Percentiles rank a stretch among this genome's conserved stretches.
Evolutionary conservation across 441 rosid species (phyloP).

Genomic region (Euphorbia schlechtendalii): DNA sequence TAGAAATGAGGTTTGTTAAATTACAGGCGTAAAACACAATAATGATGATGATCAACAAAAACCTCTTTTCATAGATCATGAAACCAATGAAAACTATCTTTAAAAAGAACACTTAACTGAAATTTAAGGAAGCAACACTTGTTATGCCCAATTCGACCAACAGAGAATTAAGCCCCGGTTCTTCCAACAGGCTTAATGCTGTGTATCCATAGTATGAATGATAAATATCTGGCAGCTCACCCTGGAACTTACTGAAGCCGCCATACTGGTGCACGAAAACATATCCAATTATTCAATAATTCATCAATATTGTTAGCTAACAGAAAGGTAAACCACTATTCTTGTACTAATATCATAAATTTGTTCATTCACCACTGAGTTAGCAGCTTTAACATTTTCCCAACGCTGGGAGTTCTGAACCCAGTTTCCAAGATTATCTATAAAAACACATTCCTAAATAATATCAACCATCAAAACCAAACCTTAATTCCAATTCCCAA

Average conservation of each 20-base stretch:
- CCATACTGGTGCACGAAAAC: constrained; percentile 49
- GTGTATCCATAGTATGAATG: constrained; percentile 80
- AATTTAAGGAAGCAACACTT: constrained; percentile 33
- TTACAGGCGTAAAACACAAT: no score
- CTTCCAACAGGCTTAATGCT: constrained; percentile 86
- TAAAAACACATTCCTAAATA: not conserved
- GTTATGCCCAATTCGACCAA: constrained; percentile 70
- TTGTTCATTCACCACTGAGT: not conserved
- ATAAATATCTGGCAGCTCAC: constrained; percentile 66
- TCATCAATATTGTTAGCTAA: not conserved
- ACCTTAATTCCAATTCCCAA: no score
- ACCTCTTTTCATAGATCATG: not conserved
- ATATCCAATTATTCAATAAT: constrained; percentile 11
- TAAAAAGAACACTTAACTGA: no score
- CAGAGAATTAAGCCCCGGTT: constrained; percentile 57
- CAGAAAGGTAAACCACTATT: not conserved
- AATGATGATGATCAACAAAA: no score
- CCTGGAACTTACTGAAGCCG: constrained; percentile 73
- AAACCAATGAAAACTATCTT: not conserved
- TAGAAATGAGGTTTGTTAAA: not conserved
- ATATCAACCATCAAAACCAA: no score
- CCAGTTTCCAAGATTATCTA: not conserved
- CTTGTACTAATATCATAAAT: no score
- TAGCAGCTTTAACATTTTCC: not conserved
- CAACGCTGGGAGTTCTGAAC: not conserved